Base-by-base conservation (phyloP, 192 early-diverging fungal species). In the Podila verticillata region DNA sequence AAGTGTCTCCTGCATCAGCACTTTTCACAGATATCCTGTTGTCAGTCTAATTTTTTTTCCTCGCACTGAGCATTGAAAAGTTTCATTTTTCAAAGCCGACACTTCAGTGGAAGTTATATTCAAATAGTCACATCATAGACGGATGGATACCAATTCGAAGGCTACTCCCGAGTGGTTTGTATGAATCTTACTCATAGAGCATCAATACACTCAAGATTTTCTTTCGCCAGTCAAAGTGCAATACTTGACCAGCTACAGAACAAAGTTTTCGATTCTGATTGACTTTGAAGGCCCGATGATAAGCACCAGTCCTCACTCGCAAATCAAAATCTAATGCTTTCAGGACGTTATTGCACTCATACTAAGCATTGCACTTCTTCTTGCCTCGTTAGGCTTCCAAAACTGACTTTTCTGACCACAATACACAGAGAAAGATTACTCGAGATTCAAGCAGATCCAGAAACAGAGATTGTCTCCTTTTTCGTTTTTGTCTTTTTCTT, bases 21-120 rank as follows among this genome's bases (percentile, higher is more conserved):
- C 47, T 8, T 56, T n/a, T 63, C 49, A 8, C n/a, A 49, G 47
- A 59, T 56, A 73, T 73, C 71, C 71, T 51, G 60, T 73, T 65
- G 71, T 63, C 71, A 66, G 57, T 28, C 63, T 72, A 63, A 51
- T 28, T 69, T 51, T 65, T 73, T 73, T 73, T 60, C 71, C 57
- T 44, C 22, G 57, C 49, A 32, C 8, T 7, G 49, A 39, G 36
- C 71, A 66, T 60, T 60, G 71, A 48, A 65, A 73, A 73, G 17
- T n/a, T 63, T 19, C 15, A 34, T 65, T 49, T 73, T 59, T 57
- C 71, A 73, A 65, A 73, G 63, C 63, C 56, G 15, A 17, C 12
- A 31, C 71, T 13, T 73, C 30, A 63, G 57, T 60, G 63, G 63
- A 73, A 73, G 71, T 48, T 65, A 63, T 49, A 58, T n/a, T 44